Base-by-base conservation (phyloP, 1,284 basidiomycete species). In the Cryptococcus sp. region DNA sequence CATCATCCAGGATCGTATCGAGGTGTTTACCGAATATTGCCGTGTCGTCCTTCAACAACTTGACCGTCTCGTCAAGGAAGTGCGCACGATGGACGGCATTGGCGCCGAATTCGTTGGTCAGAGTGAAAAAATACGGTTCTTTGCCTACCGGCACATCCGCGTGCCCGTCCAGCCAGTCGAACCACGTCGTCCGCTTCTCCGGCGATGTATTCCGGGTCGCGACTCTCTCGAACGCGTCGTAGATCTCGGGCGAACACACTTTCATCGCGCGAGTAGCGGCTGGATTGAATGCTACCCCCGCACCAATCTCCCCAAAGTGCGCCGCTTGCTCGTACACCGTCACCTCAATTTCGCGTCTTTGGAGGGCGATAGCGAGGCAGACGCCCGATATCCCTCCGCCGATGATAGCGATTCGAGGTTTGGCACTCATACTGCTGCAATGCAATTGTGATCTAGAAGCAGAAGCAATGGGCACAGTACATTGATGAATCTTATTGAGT, bases 231-330 rank as follows among this genome's bases (percentile, higher is more conserved):
- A 63, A 65, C 16, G 57, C 64, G 16, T 57, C 57, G 22, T 57
- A 57, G 8, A 61, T 52, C 6, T 58, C 61, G 10, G 51, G 40
- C 16, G 39, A 42, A 48, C 61, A 63, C 8, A 55, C 20, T 20
- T 53, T 47, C 61, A 65, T 63, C 19, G 64, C 61, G 16, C 54
- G 46, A 16, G 61, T 51, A 4, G 64, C 61, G 30, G 60, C 61
- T 15, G 64, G 61, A 23, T 55, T 57, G 42, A 65, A 63, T 5
- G 52, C 47, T 2, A 65, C 64, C 0, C 64, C 64, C 10, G 64
- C 64, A 17, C 64, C 64, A 27, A 65, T 63, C 57, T 65, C 64
- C 22, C 61, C 64, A 22, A 65, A 65, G 10, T 52, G 52, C 30
- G 51, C 48, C 0, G 64, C 54, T 19, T 59, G 58, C 55, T 65